Percentiles rank a stretch among this genome's conserved stretches.
Evolutionary conservation across 2,329 filamentous ascomycete genomes (phyloP).

Genomic region (Corynespora cassiicola): DNA sequence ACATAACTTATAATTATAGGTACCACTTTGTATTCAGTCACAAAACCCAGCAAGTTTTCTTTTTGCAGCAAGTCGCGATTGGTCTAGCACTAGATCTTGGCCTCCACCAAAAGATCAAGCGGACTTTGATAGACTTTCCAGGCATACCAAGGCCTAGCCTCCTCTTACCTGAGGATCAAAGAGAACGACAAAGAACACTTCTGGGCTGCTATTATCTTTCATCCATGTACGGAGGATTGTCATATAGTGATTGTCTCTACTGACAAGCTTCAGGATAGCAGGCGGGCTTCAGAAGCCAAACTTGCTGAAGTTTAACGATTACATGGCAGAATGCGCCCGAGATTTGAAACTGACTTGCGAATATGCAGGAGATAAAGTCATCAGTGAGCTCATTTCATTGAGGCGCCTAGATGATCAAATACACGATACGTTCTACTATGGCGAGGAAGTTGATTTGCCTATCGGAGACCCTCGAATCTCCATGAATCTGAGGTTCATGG

Average conservation of each 20-base stretch:
- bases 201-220: conserved; percentile 43
- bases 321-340: conserved; percentile 35
- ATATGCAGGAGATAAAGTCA: conserved; percentile 31
- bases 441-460: conserved; percentile 23
- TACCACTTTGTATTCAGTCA: conserved; percentile 45
- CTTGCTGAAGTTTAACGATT: conserved; percentile 32
- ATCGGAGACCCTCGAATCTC: conserved; percentile 33
- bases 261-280: conserved; percentile 36
- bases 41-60: conserved; percentile 41
- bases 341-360: conserved; percentile 25
- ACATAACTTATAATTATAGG: conserved; percentile 21
- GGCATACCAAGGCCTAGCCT: conserved; percentile 18
- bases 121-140: conserved; percentile 19
- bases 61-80: conserved; percentile 37
- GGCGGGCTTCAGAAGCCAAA: conserved; percentile 39
- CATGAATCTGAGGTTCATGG: conserved; percentile 36
- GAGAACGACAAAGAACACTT: conserved; percentile 37
- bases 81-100: conserved; percentile 40
- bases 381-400: conserved; percentile 29
- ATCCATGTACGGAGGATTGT: conserved; percentile 26
- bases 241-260: too few relatives aligned
- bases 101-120: conserved; percentile 26
- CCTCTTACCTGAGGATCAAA: conserved; percentile 19
- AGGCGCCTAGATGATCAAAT: conserved; percentile 42
- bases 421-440: conserved; percentile 33